Base-by-base conservation (phyloP, 305 asterid species). In the Fraxinus dipetala region DNA sequence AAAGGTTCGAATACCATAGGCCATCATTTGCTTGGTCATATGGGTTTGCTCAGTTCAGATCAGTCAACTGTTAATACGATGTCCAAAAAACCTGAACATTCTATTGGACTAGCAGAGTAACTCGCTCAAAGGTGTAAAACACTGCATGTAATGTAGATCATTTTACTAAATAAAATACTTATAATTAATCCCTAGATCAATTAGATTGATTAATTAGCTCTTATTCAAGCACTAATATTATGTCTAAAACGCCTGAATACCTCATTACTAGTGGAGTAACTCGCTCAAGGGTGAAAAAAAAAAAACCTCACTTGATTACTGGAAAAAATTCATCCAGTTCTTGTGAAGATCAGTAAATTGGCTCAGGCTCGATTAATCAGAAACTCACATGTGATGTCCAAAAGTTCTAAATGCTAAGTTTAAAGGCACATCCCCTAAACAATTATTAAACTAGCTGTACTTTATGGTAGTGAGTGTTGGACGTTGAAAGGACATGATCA, bases 291-390 rank as follows among this genome's bases (percentile, higher is more conserved):
- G 63, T 79, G 80, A 14, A 7, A 40, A 38, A 38, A 35, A 35
- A 45, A 36, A 22, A 32, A 20, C 51, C n/a, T 20, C 79, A 35
- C 38, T 56, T 74, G 40, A 35, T 26, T 78, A 77, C 63, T 35
- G 18, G 14, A 65, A 36, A 36, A 82, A 81, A 61, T 75, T 65
- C 83, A 78, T 81, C 32, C 32, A 69, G 26, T 75, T 54, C 82
- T 75, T 76, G 24, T 26, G 81, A 65, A 74, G 80, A 32, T 75
- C 83, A 32, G 31, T 54, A 59, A 59, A 26, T 14, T 30, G 43
- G 72, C 16, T 72, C 14, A 61, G 61, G 83, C 18, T 69, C 10
- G 10, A 65, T 59, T 65, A 45, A 22, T 43, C 80, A 77, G 69
- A 18, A 38, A 30, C 70, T 73, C 43, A 56, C 26, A 28, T 72